Conservation (phyloP, 768 basidiomycete species). For the Lactarius pseudohatsudake region DNA sequence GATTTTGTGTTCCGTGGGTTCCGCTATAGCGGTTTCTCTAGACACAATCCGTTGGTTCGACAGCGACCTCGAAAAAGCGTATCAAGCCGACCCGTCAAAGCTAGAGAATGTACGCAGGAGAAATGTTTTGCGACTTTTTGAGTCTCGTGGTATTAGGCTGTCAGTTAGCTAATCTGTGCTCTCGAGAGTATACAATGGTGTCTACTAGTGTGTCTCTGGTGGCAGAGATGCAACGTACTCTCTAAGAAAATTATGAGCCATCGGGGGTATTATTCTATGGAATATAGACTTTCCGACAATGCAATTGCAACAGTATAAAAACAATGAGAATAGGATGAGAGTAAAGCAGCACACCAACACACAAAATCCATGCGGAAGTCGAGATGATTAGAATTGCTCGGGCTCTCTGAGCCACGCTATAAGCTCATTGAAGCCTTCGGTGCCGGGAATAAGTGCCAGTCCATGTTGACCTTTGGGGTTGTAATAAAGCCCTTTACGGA, state of each 20-base stretch:
- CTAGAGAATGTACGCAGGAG: slow-evolving; percentile 46
- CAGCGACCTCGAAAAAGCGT: slow-evolving; percentile 16
- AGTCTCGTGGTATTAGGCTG: slow-evolving; percentile 16
- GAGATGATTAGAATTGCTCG: slow-evolving; percentile 10
- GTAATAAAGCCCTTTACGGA: slow-evolving; percentile 63
- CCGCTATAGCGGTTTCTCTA: slow-evolving; percentile 23
- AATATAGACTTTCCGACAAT: background rate
- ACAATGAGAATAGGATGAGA: background rate
- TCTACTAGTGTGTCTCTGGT: background rate
- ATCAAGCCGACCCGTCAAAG: slow-evolving; percentile 39
- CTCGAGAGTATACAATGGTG: background rate
- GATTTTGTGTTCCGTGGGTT: background rate
- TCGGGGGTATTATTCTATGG: background rate
- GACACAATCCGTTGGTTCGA: slow-evolving; percentile 58
- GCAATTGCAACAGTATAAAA: background rate
- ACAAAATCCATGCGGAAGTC: background rate
- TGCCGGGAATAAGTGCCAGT: slow-evolving; percentile 52
- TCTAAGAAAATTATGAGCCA: background rate
- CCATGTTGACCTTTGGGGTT: slow-evolving; percentile 66
- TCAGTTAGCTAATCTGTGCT: background rate
- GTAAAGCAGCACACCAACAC: background rate
- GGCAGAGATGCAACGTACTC: background rate
- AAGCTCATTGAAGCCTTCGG: slow-evolving; percentile 54
- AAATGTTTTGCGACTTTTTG: slow-evolving; percentile 56
- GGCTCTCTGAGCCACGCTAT: slow-evolving; percentile 56